Percentiles rank a stretch among this genome's conserved stretches.
These are phyloP conservation scores for Yamadazyma kitorensis DNA, from an alignment of 805 yeast species.

Conservation along the genomic window DNA sequence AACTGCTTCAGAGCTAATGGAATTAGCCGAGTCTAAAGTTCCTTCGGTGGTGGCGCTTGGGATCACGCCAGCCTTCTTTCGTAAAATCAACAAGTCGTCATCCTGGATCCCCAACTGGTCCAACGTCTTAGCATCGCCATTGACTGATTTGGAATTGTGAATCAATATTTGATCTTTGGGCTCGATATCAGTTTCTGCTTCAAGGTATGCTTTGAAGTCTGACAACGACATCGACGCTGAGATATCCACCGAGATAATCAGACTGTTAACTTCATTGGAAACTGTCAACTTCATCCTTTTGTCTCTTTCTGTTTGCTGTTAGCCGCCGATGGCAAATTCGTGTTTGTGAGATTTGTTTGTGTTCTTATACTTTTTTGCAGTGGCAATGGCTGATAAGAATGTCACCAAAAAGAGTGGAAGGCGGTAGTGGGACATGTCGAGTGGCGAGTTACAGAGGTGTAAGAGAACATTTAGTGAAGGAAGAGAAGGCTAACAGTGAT, in stretches of 20 bases:
- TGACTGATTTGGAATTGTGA: conserved; percentile 44
- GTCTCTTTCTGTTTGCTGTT: too few relatives aligned
- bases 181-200: conserved; percentile 61
- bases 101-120: conserved; percentile 47
- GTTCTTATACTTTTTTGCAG: too few relatives aligned
- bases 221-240: conserved; percentile 58
- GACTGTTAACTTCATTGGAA: conserved; percentile 21
- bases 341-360: too few relatives aligned
- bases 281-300: conserved; percentile 28
- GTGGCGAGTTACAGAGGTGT: too few relatives aligned
- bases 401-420: too few relatives aligned
- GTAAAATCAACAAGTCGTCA: conserved; percentile 55
- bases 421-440: too few relatives aligned
- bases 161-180: conserved; percentile 46
- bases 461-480: too few relatives aligned
- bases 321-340: too few relatives aligned
- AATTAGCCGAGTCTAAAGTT: neutral
- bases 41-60: neutral
- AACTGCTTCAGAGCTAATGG: conserved; percentile 5
- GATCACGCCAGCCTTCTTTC: conserved; percentile 16
- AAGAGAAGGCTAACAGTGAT: too few relatives aligned
- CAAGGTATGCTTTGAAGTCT: conserved; percentile 72
- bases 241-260: conserved; percentile 52
- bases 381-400: too few relatives aligned
- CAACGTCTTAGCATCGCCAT: conserved; percentile 32